These are phyloP conservation scores for Xylariaceae sp. DNA, from an alignment of 2,329 filamentous ascomycete species.

Conservation along the genomic window DNA sequence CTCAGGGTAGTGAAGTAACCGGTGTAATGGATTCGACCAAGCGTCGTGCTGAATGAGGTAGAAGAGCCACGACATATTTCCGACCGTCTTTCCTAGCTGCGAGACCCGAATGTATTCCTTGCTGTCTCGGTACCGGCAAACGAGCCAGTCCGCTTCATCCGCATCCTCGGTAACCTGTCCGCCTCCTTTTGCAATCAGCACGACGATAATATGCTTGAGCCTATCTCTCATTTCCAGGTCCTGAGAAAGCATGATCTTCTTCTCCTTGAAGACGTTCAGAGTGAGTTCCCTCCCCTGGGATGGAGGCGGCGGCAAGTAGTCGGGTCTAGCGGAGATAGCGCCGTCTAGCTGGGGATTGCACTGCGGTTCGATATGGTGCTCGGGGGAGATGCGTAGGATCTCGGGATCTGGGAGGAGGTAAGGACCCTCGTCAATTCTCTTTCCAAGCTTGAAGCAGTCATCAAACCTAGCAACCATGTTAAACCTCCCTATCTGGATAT, in stretches of 20 bases:
- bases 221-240: constrained; percentile 69
- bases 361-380: constrained; percentile 53
- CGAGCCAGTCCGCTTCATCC: constrained; percentile 70
- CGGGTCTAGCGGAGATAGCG: constrained; percentile 50
- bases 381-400: constrained; percentile 58
- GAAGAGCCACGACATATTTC: constrained; percentile 91
- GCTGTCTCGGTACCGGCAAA: constrained; percentile 84
- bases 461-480: constrained; percentile 66
- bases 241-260: constrained; percentile 67
- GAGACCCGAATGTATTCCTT: constrained; percentile 72
- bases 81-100: constrained; percentile 73
- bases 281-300: constrained; percentile 39
- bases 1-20: constrained; percentile 85
- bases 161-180: constrained; percentile 63
- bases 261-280: constrained; percentile 71
- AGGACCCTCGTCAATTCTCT: constrained; percentile 80
- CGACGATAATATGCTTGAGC: constrained; percentile 60
- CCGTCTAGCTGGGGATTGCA: constrained; percentile 59
- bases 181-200: constrained; percentile 65
- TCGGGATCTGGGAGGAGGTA: constrained; percentile 84
- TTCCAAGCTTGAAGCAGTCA: constrained; percentile 88
- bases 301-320: constrained; percentile 41
- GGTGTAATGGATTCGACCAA: constrained; percentile 79
- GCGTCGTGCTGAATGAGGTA: constrained; percentile 81
- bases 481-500: constrained; percentile 16